A percentile compares a stretch with the other conserved stretches of the same genome.
These are phyloP conservation scores for Sordariomycetes sp. DNA, from an alignment of 2,329 filamentous ascomycete species.

Conservation along the genomic window DNA sequence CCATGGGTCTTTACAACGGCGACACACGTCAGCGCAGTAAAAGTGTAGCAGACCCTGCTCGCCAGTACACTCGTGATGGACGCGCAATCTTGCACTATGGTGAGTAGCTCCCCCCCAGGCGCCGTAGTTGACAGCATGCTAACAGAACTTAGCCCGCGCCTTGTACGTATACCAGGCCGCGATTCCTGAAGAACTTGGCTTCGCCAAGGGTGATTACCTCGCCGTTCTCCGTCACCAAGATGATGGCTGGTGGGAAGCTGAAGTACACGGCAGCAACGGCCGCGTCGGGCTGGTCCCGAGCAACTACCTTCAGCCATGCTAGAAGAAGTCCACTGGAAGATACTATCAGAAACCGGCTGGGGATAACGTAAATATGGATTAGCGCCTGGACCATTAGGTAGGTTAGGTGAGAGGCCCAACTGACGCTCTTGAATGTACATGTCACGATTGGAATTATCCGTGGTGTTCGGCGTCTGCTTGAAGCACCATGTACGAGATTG, in stretches of 20 bases:
- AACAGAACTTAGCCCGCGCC: constrained; percentile 59
- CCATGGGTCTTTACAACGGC: constrained; percentile 49
- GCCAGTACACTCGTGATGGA: constrained; percentile 78
- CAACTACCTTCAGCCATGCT: constrained; percentile 55
- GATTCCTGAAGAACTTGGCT: constrained; percentile 90
- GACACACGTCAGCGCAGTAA: constrained; percentile 58
- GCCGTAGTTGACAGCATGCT: no score
- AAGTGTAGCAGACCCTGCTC: constrained; percentile 74
- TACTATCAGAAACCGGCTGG: no score
- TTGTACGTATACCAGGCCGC: constrained; percentile 91
- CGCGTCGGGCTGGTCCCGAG: constrained; percentile 55
- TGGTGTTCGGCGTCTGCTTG: not conserved
- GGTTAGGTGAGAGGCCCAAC: no score
- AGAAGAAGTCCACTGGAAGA: no score
- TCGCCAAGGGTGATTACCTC: constrained; percentile 84
- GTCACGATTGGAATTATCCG: not conserved
- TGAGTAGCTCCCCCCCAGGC: constrained; percentile 51
- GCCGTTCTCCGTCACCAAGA: constrained; percentile 87
- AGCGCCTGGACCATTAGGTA: no score
- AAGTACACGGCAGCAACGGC: constrained; percentile 63
- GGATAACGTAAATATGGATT: no score
- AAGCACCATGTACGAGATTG: no score
- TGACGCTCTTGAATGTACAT: constrained; percentile 1
- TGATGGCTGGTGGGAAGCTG: constrained; percentile 99
- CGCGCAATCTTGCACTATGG: constrained; percentile 86